phyloP scores from a whole-genome alignment of 2,329 filamentous ascomycete species.

The Dryadomyces quercus-mongolicae region DNA sequence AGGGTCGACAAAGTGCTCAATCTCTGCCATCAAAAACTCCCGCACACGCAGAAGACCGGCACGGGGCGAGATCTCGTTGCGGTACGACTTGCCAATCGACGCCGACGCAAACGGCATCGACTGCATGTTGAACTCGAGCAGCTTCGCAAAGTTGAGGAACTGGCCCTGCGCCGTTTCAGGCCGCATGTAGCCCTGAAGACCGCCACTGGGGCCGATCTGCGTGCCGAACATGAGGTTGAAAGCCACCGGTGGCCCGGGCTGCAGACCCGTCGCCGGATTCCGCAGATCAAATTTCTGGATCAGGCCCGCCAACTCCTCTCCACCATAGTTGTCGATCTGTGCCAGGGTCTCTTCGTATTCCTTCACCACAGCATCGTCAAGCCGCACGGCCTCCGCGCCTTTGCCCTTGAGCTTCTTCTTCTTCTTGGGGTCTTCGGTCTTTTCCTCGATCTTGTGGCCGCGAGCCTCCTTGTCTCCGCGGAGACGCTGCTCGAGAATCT shows the following conservation, averaged over 20 bases:
- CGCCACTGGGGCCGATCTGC: slow-evolving; percentile 78
- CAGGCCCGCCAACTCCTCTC: slow-evolving; percentile 71
- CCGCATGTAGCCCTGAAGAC: slow-evolving; percentile 71
- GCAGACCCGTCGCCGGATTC: slow-evolving; percentile 69
- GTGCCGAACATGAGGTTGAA: slow-evolving; percentile 99
- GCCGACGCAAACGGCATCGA: slow-evolving; percentile 95
- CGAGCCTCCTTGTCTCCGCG: slow-evolving; percentile 90
- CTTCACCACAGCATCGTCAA: slow-evolving; percentile 73
- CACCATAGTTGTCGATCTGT: slow-evolving; percentile 90
- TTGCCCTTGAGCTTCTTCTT: slow-evolving; percentile 84
- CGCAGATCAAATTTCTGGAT: slow-evolving; percentile 87
- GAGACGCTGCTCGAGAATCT: slow-evolving; percentile 74
- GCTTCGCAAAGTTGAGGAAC: slow-evolving; percentile 87
- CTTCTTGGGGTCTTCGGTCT: slow-evolving; percentile 41
- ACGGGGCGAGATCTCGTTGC: slow-evolving; percentile 93
- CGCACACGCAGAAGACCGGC: slow-evolving; percentile 85
- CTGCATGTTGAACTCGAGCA: slow-evolving; percentile 91
- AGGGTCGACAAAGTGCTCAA: slow-evolving; percentile 96
- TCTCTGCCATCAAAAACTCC: slow-evolving; percentile 98
- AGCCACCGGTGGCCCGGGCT: slow-evolving; percentile 68
- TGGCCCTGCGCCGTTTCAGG: slow-evolving; percentile 97
- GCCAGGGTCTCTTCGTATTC: slow-evolving; percentile 90
- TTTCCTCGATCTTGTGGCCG: slow-evolving; percentile 54
- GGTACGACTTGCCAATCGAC: slow-evolving; percentile 94
- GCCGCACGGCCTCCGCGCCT: slow-evolving; percentile 69